These are phyloP conservation scores for Trametes gibbosa DNA, from an alignment of 768 basidiomycete genomes.

Conservation along the genomic window DNA sequence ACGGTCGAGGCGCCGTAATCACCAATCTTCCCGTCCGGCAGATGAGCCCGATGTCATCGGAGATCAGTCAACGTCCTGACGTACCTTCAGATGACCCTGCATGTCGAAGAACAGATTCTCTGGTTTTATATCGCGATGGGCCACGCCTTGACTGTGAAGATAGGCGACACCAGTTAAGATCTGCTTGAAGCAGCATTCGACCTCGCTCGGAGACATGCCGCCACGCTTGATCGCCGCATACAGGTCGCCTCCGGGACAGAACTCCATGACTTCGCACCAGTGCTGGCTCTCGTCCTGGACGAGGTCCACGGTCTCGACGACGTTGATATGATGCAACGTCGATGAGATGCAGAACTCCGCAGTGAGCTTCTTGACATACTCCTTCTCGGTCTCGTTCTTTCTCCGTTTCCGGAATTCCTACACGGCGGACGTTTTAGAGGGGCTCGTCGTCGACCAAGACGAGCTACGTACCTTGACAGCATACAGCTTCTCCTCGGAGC, in stretches of 20 bases:
- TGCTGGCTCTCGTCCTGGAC: constrained; percentile 96
- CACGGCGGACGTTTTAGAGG: not conserved
- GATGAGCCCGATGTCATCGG: constrained; percentile 14
- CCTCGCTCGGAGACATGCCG: constrained; percentile 85
- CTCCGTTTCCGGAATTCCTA: constrained; percentile 98
- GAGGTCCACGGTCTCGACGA: constrained; percentile 98
- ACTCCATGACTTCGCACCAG: constrained; percentile 99
- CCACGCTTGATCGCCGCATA: constrained; percentile 99
- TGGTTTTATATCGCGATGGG: constrained; percentile 97
- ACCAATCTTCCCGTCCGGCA: constrained; percentile 65
- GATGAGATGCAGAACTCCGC: constrained; percentile 99
- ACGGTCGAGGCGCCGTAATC: constrained; percentile 99
- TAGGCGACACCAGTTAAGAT: constrained; percentile 86
- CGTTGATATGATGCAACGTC: constrained; percentile 88
- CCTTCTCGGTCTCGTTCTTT: constrained; percentile 98
- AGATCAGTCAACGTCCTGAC: constrained; percentile 22
- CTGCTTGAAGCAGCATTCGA: constrained; percentile 98
- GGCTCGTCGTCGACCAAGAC: not conserved
- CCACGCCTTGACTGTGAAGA: constrained; percentile 94
- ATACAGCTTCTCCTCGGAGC: constrained; percentile 93
- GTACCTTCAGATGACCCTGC: constrained; percentile 88
- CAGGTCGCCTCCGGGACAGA: constrained; percentile 95
- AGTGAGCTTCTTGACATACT: constrained; percentile 99
- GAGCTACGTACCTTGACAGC: constrained; percentile 84
- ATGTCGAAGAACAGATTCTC: constrained; percentile 96